Evolutionary conservation across 208 protist genomes (phyloP).

Genomic region (Trypanosoma lewisi): DNA sequence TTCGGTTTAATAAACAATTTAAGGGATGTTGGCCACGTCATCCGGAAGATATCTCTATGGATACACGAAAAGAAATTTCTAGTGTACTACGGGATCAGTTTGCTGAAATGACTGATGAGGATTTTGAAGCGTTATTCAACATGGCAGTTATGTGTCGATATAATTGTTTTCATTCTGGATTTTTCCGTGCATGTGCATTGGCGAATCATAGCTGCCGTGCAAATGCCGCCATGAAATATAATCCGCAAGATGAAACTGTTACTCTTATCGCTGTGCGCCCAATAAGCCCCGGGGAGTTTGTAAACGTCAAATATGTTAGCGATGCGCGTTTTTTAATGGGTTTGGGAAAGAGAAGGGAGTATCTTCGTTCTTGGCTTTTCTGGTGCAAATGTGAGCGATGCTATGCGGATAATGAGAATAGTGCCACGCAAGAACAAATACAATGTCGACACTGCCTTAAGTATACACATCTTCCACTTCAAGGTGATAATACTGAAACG

Average conservation of each 20-base stretch:
- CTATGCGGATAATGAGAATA: conserved; percentile 32
- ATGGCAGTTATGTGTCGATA: conserved; percentile 78
- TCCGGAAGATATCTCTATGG: conserved; percentile 47
- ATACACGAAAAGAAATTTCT: conserved; percentile 43
- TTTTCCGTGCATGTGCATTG: conserved; percentile 84
- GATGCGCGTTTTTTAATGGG: conserved; percentile 81
- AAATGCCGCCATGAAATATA: conserved; percentile 91
- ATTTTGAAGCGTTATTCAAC: conserved; percentile 66
- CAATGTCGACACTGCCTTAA: conserved; percentile 42
- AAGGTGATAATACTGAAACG: not conserved
- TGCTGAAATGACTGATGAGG: conserved; percentile 34
- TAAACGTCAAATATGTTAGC: conserved; percentile 89
- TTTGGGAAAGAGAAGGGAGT: conserved; percentile 69
- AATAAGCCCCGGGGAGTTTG: conserved; percentile 63
- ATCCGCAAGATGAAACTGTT: conserved; percentile 44
- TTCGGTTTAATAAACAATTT: conserved; percentile 60
- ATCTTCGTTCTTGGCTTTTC: conserved; percentile 83
- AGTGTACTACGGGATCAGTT: conserved; percentile 33
- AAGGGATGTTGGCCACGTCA: conserved; percentile 73
- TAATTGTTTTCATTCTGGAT: conserved; percentile 87
- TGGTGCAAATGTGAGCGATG: conserved; percentile 80
- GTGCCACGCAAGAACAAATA: conserved; percentile 60
- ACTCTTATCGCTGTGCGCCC: conserved; percentile 71
- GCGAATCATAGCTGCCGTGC: conserved; percentile 86
- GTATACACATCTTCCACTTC: conserved; percentile 51